Conservation (phyloP, 352 stramenopile species). For the Phytophthora sp. region DNA sequence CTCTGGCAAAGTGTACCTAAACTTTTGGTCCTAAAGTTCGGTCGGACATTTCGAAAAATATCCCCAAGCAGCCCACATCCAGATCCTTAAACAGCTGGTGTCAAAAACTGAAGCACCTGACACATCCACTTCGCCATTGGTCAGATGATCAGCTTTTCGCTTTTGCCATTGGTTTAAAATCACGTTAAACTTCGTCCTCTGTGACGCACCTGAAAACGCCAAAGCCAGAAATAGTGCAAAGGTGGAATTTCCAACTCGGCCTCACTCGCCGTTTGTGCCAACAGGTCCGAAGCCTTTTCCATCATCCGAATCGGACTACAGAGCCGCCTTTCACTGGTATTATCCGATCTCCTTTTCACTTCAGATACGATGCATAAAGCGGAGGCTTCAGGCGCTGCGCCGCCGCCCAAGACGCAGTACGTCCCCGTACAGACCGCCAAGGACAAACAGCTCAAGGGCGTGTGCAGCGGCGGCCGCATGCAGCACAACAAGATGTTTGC, state of each 20-base stretch:
- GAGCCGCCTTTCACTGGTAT: too few relatives aligned
- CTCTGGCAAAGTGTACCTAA: constrained; percentile 7
- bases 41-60: constrained; percentile 13
- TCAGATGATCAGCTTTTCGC: not conserved
- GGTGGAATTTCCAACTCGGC: constrained; percentile 22
- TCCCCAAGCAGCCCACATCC: constrained; percentile 33
- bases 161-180: not conserved
- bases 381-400: not conserved
- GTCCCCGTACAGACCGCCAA: not conserved
- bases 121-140: constrained; percentile 10
- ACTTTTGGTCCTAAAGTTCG: constrained; percentile 1
- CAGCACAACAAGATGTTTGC: constrained; percentile 42
- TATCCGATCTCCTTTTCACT: not conserved
- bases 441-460: not conserved
- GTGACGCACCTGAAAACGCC: constrained; percentile 6
- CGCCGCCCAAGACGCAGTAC: too few relatives aligned
- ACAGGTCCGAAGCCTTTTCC: not conserved
- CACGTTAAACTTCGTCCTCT: constrained; percentile 3
- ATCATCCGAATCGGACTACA: not conserved
- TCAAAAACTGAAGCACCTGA: constrained; percentile 34
- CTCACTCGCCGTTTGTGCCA: constrained; percentile 16
- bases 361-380: constrained; percentile 13
- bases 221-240: constrained; percentile 3
- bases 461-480: constrained; percentile 17
- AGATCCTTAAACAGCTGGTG: constrained; percentile 22